Evolutionary conservation across 805 yeast species (phyloP).

Genomic region (Starmerella cellae): DNA sequence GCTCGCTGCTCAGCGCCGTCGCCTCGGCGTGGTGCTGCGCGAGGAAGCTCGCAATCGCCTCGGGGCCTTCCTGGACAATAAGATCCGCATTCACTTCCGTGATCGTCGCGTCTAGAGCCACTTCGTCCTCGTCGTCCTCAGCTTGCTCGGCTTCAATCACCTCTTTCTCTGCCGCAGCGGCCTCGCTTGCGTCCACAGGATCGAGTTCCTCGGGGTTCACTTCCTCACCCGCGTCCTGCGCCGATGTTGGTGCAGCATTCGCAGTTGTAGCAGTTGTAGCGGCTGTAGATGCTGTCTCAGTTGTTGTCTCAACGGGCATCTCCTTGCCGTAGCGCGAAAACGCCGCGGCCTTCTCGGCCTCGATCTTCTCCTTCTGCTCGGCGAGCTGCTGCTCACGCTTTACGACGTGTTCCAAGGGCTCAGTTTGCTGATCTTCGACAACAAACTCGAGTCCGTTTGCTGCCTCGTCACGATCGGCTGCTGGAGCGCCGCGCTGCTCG

Average conservation of each 20-base stretch:
- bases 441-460: slow-evolving; percentile 22
- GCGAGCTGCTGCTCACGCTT: slow-evolving; percentile 6
- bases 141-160: slow-evolving; percentile 28
- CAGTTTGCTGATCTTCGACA: slow-evolving; percentile 20
- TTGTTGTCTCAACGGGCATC: slow-evolving; percentile 8
- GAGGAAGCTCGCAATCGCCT: slow-evolving; percentile 16
- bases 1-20: not conserved
- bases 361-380: slow-evolving; percentile 4
- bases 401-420: slow-evolving; percentile 17
- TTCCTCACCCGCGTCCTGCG: slow-evolving; percentile 3
- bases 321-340: slow-evolving; percentile 13
- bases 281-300: not conserved
- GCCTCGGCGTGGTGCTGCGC: slow-evolving; percentile 7
- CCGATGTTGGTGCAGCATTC: no score
- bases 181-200: slow-evolving; percentile 54
- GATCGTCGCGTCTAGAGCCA: slow-evolving; percentile 29
- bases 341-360: slow-evolving; percentile 13
- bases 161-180: slow-evolving; percentile 18
- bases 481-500: slow-evolving; percentile 1
- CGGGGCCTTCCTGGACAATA: slow-evolving; percentile 22
- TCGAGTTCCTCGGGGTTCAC: slow-evolving; percentile 49
- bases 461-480: slow-evolving; percentile 14
- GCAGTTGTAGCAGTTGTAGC: slow-evolving; percentile 3
- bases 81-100: slow-evolving; percentile 20
- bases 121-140: slow-evolving; percentile 39